These are phyloP conservation scores for Thymus quinquecostatus DNA, from an alignment of 257 asterid species.

Conservation along the genomic window DNA sequence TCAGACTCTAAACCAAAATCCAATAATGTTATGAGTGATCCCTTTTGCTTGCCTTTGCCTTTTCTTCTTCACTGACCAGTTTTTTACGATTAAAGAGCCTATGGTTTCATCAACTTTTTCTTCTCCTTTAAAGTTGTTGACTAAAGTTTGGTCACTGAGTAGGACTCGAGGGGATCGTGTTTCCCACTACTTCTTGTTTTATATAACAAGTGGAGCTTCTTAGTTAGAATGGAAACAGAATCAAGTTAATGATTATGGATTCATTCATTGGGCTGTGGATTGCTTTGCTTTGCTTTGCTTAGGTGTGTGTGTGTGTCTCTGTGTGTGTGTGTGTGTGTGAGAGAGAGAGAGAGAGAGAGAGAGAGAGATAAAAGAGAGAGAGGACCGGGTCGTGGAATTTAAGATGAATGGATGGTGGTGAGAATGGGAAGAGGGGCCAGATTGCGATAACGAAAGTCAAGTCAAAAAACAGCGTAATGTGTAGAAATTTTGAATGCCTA, in stretches of 20 bases:
- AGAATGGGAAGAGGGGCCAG: background rate
- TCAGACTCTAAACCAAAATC: background rate
- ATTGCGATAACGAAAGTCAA: constrained; percentile 17
- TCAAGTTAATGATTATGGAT: background rate
- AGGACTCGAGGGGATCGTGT: background rate
- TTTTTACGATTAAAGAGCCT: background rate
- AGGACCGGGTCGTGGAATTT: background rate
- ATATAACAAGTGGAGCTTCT: background rate
- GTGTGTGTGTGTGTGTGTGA: too few species aligned
- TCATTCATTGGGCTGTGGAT: background rate
- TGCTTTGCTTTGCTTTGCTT: background rate
- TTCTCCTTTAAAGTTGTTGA: background rate
- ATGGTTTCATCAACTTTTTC: background rate
- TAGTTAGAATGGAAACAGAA: background rate
- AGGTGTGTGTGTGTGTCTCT: too few species aligned
- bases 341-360: background rate
- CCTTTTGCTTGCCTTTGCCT: background rate
- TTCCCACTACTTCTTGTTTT: background rate
- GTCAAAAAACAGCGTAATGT: constrained; percentile 34
- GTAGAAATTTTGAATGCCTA: constrained; percentile 15
- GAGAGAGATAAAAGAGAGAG: background rate
- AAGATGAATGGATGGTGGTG: background rate
- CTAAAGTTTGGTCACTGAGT: background rate
- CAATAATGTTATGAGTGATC: background rate
- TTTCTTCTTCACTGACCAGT: background rate